Conservation (phyloP, 2,329 filamentous ascomycete genomes). For the Incumbomyces delicatus region DNA sequence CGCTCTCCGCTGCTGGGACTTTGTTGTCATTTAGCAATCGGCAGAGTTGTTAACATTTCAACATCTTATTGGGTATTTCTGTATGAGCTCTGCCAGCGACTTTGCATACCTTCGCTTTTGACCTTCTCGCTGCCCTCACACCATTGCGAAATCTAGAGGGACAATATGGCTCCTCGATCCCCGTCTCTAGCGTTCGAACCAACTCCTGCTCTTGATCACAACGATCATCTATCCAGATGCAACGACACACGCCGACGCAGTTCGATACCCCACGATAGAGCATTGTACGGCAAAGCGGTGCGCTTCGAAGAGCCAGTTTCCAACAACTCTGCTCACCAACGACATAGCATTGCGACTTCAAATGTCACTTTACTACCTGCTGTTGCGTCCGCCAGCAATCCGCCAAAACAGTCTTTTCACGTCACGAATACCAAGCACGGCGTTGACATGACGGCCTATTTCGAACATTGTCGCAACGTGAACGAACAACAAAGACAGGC, state of each 20-base stretch:
- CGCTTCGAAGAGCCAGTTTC: slow-evolving; percentile 28
- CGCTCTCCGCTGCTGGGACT: neutral
- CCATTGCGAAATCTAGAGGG: neutral
- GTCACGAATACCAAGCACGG: slow-evolving; percentile 14
- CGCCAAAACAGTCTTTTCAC: slow-evolving; percentile 16
- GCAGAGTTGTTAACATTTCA: no score
- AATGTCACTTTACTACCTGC: slow-evolving; percentile 25
- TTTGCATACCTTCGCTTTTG: neutral
- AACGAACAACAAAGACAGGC: slow-evolving; percentile 33
- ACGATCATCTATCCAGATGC: slow-evolving; percentile 16
- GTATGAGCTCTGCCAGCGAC: neutral
- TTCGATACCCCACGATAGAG: neutral
- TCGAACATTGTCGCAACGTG: slow-evolving; percentile 33
- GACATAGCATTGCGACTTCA: slow-evolving; percentile 30
- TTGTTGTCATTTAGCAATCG: neutral
- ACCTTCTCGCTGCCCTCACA: neutral
- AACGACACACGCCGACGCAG: slow-evolving; percentile 6
- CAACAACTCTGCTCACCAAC: slow-evolving; percentile 25
- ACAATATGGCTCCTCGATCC: slow-evolving; percentile 17
- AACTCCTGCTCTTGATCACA: slow-evolving; percentile 17
- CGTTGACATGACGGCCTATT: slow-evolving; percentile 27
- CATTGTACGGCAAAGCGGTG: slow-evolving; percentile 30
- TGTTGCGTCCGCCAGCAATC: slow-evolving; percentile 19
- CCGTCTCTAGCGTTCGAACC: slow-evolving; percentile 19
- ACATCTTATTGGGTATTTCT: neutral